Percentiles rank a stretch among this genome's conserved stretches.
Evolutionary conservation across 352 stramenopile genomes (phyloP).

Genomic region (Phytopythium cucurbitacearum): DNA sequence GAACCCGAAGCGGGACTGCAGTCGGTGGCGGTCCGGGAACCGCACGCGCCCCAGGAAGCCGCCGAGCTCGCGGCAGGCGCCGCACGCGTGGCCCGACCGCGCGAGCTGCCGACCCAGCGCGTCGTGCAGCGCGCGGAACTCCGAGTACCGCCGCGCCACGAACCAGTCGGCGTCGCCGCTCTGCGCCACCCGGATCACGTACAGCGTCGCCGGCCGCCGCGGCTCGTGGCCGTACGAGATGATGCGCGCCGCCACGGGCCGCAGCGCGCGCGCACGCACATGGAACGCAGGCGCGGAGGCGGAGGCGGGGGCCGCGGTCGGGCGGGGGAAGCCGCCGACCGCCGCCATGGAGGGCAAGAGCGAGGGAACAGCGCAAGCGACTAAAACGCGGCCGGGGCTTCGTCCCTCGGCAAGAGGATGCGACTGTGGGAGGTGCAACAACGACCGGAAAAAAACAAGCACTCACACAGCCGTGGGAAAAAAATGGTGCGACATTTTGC

Average conservation of each 20-base stretch:
- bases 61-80: slow-evolving; percentile 46
- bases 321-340: too few species aligned
- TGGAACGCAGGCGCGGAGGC: slow-evolving; percentile 13
- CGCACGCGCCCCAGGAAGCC: slow-evolving; percentile 29
- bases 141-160: slow-evolving; percentile 70
- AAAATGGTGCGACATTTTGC: too few species aligned
- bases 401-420: too few species aligned
- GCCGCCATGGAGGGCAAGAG: too few species aligned
- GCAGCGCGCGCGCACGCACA: slow-evolving; percentile 45
- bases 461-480: too few species aligned
- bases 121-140: slow-evolving; percentile 59
- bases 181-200: slow-evolving; percentile 60
- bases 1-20: slow-evolving; percentile 41
- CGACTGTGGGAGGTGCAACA: too few species aligned
- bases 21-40: slow-evolving; percentile 53
- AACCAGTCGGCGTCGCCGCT: slow-evolving; percentile 55
- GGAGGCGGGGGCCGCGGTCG: neutral
- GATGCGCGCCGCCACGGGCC: slow-evolving; percentile 55
- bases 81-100: slow-evolving; percentile 14
- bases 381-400: too few species aligned
- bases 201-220: slow-evolving; percentile 51
- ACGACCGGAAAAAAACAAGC: too few species aligned
- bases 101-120: slow-evolving; percentile 27
- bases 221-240: slow-evolving; percentile 66
- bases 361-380: too few species aligned